Evolutionary conservation across 2,329 filamentous ascomycete species (phyloP), one percentile per base, ranked within the genome.

Genomic region (Verticillium tricorpus): DNA sequence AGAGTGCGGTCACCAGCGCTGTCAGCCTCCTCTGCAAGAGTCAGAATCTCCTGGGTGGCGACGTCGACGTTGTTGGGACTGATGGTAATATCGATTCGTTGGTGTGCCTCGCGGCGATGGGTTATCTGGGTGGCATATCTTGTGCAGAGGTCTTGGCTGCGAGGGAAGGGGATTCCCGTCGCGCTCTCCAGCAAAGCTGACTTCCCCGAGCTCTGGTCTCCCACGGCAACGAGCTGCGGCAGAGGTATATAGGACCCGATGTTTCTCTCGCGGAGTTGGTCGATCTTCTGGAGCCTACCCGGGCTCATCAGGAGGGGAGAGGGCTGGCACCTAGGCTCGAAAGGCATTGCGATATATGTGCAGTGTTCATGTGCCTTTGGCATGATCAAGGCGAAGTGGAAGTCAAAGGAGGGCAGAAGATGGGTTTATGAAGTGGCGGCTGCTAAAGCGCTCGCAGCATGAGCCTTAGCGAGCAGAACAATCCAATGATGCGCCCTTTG

Each of bases 181-280:
- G 73, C n/a, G 22, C 69, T 73, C 31, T 74, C 72, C 6, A 74
- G 63, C 7, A 74, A 62, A 0, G 72, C 73, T 3, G 68, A 73
- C 61, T 74, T 75, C 5, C 72, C 71, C 0, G 71, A 73, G 62
- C 71, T 72, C 40, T 73, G 72, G 55, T 74, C 71, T 2, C 73
- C 71, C 1, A 73, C 72, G 0, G 68, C 71, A 1, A 75, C 70
- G 12, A 74, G 65, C 59, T 73, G 64, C 2, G 69, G 67, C 4
- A 69, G 57, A 3, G 68, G 65, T 11, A 71, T 22, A 54, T 67
- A 64, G 32, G 60, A 63, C 58, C 65, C 67, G 39, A 69, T 67
- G 39, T 71, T 72, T 11, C 61, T 67, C 52, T 67, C 71, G 0
- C 70, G 65, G 17, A 72, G 68, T 34, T 65, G 60, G 31, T 73